A percentile compares a stretch with the other conserved stretches of the same genome.
phyloP scores from a whole-genome alignment of 116 monocot species.

The Zostera marina region DNA sequence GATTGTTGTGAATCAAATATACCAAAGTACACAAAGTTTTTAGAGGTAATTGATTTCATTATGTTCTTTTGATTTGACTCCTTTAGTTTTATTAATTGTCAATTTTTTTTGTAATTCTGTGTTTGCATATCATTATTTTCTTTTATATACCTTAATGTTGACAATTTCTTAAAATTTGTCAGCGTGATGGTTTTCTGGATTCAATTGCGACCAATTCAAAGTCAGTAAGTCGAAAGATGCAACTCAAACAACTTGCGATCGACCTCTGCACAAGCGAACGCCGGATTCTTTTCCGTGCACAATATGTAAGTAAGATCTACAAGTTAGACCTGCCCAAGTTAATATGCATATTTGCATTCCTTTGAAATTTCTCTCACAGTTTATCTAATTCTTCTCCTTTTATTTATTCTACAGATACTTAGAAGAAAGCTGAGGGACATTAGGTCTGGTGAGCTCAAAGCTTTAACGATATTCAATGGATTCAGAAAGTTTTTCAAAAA shows the following conservation, averaged over 20 bases:
- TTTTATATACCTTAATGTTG: neutral
- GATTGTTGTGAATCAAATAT: conserved; percentile 70
- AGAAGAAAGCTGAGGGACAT: conserved; percentile 70
- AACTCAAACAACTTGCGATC: conserved; percentile 57
- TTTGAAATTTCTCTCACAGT: neutral
- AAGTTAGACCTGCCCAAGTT: neutral
- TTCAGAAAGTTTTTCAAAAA: conserved; percentile 58
- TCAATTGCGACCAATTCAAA: conserved; percentile 28
- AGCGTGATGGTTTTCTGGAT: conserved; percentile 36
- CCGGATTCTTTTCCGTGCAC: conserved; percentile 67
- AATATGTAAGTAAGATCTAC: conserved; percentile 50
- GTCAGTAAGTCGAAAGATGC: conserved; percentile 50
- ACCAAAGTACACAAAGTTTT: conserved; percentile 62
- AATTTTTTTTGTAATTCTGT: too few species aligned
- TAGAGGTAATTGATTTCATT: conserved; percentile 45
- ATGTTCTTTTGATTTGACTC: neutral
- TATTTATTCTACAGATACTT: conserved; percentile 34
- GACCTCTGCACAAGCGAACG: conserved; percentile 73
- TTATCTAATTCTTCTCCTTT: neutral
- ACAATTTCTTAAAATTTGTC: conserved; percentile 1
- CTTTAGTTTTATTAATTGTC: neutral
- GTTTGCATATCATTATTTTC: neutral
- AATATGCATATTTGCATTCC: neutral
- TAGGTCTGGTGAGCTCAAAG: conserved; percentile 57
- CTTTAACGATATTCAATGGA: conserved; percentile 49